Conservation (phyloP, 2,329 filamentous ascomycete genomes). For the Cephalotrichum gorgonifer region DNA sequence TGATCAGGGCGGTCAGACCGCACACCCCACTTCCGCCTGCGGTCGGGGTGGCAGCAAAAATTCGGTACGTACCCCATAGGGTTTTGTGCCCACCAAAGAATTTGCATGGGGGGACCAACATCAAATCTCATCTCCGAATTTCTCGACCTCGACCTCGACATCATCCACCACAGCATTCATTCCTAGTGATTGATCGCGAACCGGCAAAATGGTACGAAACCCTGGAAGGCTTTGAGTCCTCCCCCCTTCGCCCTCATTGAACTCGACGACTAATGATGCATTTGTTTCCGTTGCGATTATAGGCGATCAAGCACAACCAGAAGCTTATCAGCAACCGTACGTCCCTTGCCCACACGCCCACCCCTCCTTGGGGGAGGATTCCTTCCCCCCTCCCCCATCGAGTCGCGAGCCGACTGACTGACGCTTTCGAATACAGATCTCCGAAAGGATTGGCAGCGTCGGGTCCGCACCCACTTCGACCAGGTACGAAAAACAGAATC, state of each 20-base stretch:
- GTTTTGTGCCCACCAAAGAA: constrained; percentile 10
- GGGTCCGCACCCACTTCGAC: constrained; percentile 98
- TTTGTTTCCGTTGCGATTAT: constrained; percentile 19
- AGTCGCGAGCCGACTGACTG: constrained; percentile 27
- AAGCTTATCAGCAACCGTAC: constrained; percentile 93
- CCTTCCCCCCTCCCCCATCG: too few relatives aligned
- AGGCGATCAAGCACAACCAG: constrained; percentile 99
- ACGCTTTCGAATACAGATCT: constrained; percentile 56
- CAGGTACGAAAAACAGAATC: constrained; percentile 83
- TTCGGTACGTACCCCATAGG: constrained; percentile 11
- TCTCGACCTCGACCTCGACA: constrained; percentile 2
- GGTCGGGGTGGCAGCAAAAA: constrained; percentile 4
- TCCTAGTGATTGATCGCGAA: constrained; percentile 37
- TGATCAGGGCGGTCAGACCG: constrained; percentile 4
- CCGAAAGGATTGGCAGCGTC: constrained; percentile 99
- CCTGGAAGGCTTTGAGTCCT: too few relatives aligned
- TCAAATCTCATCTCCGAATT: constrained; percentile 5
- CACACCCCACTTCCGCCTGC: constrained; percentile 4
- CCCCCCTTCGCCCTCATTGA: constrained; percentile 10
- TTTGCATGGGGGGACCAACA: constrained; percentile 4
- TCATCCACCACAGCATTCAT: constrained; percentile 4
- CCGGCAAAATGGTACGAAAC: constrained; percentile 42
- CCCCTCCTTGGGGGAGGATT: not conserved
- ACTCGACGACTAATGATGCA: constrained; percentile 20
- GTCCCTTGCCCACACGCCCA: constrained; percentile 19